phyloP scores from a whole-genome alignment of 2,329 filamentous ascomycete species.

The Botryosphaeria agaves region DNA sequence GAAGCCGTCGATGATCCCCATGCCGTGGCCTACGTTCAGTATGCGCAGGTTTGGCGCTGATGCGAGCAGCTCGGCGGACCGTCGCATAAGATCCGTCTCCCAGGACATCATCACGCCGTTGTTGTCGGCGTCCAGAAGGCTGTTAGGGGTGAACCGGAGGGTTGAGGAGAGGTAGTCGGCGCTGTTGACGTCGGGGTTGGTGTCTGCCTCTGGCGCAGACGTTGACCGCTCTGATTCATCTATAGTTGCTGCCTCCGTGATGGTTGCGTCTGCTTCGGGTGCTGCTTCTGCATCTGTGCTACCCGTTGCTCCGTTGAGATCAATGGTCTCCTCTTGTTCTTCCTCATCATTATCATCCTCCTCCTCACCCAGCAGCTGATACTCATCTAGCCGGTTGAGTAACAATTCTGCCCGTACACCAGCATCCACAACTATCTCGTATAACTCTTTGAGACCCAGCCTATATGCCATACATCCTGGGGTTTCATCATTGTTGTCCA shows the following conservation, averaged over 20 bases:
- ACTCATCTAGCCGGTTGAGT: slow-evolving; percentile 65
- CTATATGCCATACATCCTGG: slow-evolving; percentile 69
- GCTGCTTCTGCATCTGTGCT: slow-evolving; percentile 11
- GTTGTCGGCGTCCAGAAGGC: slow-evolving; percentile 27
- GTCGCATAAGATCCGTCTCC: slow-evolving; percentile 32
- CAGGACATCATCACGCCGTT: slow-evolving; percentile 38
- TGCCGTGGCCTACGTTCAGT: slow-evolving; percentile 32
- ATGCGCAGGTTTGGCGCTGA: slow-evolving; percentile 22
- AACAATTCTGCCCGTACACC: slow-evolving; percentile 83
- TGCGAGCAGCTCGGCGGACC: slow-evolving; percentile 24
- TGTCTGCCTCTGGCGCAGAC: slow-evolving; percentile 1
- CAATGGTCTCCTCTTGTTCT: slow-evolving; percentile 19
- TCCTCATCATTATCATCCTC: slow-evolving; percentile 32
- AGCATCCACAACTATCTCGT: slow-evolving; percentile 71
- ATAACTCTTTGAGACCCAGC: slow-evolving; percentile 52
- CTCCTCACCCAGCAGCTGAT: slow-evolving; percentile 50
- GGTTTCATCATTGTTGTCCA: slow-evolving; percentile 74
- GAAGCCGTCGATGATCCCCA: slow-evolving; percentile 32
- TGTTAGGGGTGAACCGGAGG: slow-evolving; percentile 28
- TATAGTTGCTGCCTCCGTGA: slow-evolving; percentile 8
- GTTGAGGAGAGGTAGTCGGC: slow-evolving; percentile 29
- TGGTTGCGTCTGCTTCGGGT: not conserved
- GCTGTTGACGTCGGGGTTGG: slow-evolving; percentile 23
- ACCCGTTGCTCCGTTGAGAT: slow-evolving; percentile 5
- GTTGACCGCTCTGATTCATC: slow-evolving; percentile 7